These are phyloP conservation scores for Magnolia officinalis DNA, from an alignment of 164 flowering plant species.

Conservation along the genomic window DNA sequence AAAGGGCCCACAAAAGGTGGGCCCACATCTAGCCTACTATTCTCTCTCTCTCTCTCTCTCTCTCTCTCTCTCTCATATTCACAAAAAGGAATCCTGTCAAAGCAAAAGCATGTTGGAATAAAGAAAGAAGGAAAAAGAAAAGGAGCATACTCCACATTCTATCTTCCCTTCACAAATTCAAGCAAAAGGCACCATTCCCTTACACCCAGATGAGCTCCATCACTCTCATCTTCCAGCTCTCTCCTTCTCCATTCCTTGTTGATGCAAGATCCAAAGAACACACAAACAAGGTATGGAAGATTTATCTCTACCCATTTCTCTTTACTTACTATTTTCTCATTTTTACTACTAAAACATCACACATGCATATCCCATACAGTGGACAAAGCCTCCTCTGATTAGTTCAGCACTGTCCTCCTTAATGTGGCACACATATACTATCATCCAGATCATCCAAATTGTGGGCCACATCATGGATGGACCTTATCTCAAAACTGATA, in stretches of 20 bases:
- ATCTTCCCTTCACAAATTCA: conserved; percentile 27
- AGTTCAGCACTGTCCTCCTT: neutral
- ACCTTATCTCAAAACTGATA: neutral
- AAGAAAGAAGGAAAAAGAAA: conserved; percentile 36
- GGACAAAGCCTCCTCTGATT: neutral
- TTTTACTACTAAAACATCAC: neutral
- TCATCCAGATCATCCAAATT: neutral
- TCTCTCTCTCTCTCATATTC: conserved; percentile 24
- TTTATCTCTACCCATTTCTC: conserved; percentile 7
- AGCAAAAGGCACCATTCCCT: conserved; percentile 18
- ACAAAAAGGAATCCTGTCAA: conserved; percentile 45
- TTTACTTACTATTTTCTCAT: neutral
- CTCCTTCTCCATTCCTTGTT: conserved; percentile 34
- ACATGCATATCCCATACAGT: neutral
- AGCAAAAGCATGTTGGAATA: conserved; percentile 49
- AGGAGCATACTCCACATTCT: conserved; percentile 27
- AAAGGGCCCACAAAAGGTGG: too few relatives aligned
- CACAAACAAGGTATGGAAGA: conserved; percentile 45
- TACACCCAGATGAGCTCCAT: conserved; percentile 30
- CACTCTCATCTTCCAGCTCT: conserved; percentile 21
- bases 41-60: conserved; percentile 19
- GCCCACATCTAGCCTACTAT: neutral
- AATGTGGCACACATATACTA: too few relatives aligned
- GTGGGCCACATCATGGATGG: neutral
- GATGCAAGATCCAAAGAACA: conserved; percentile 81